Conservation (phyloP, 169 alveolate species). For the Fabrea salina region DNA sequence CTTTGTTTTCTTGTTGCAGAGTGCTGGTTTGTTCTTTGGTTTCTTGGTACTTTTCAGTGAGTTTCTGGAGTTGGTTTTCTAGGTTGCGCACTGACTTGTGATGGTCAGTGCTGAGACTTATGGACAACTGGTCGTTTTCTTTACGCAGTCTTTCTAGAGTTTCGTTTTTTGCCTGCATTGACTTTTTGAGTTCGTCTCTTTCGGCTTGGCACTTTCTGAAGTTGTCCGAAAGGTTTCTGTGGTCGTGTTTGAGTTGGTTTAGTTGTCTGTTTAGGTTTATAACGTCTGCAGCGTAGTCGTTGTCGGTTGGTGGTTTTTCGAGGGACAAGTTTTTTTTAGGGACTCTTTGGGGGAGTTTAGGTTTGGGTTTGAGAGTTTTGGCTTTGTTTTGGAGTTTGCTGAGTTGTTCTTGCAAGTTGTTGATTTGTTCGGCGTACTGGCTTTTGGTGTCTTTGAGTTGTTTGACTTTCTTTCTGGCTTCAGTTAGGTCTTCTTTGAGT, state of each 20-base stretch:
- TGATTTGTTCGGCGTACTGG: not conserved
- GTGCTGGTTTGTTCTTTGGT: too few species aligned
- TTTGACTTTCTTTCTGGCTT: not conserved
- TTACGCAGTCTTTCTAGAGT: constrained; percentile 20
- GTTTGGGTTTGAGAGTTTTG: not conserved
- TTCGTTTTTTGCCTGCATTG: constrained; percentile 23
- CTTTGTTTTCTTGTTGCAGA: too few species aligned
- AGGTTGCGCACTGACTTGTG: constrained; percentile 17
- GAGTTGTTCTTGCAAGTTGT: not conserved
- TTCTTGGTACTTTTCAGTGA: too few species aligned
- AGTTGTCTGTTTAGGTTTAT: not conserved
- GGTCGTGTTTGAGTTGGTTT: constrained; percentile 9
- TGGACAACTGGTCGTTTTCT: constrained; percentile 23
- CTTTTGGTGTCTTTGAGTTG: not conserved
- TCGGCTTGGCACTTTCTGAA: not conserved
- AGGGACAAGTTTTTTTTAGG: not conserved
- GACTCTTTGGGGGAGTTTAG: not conserved
- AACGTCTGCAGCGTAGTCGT: constrained; percentile 13
- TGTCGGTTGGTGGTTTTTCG: not conserved
- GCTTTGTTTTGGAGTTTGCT: not conserved
- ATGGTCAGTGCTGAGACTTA: constrained; percentile 1
- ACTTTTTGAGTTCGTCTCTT: constrained; percentile 13
- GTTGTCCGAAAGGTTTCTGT: not conserved
- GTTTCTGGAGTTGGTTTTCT: not conserved
- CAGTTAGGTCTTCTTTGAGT: not conserved